A percentile compares a stretch with the other conserved stretches of the same genome.
Conservation (phyloP, 768 basidiomycete species). For the Phallus indusiatus region DNA sequence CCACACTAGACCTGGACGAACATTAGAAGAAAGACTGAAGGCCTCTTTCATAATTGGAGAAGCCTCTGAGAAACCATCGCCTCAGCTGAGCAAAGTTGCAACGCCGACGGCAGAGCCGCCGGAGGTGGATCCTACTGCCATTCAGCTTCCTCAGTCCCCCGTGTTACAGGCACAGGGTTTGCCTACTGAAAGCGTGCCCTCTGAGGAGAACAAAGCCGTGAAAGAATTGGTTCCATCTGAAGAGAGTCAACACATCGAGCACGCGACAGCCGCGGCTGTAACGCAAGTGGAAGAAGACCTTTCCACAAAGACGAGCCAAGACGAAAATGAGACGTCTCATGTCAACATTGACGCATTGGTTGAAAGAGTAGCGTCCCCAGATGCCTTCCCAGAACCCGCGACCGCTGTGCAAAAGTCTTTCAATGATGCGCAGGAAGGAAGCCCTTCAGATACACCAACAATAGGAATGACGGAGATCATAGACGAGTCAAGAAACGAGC, state of each 20-base stretch:
- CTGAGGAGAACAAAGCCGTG: not conserved
- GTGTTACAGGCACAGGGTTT: not conserved
- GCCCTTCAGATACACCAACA: not conserved
- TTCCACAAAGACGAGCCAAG: not conserved
- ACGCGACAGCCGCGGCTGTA: not conserved
- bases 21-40: conserved; percentile 67
- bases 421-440: not conserved
- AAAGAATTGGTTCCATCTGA: not conserved
- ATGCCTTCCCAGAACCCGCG: not conserved
- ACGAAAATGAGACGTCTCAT: not conserved
- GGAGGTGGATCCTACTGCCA: conserved; percentile 8
- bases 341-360: not conserved
- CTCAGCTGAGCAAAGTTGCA: conserved; percentile 16
- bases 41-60: conserved; percentile 56
- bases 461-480: not conserved
- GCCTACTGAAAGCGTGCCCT: not conserved
- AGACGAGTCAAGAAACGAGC: not conserved
- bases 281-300: not conserved
- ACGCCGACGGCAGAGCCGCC: not conserved
- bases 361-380: not conserved
- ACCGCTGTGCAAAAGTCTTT: not conserved
- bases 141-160: conserved; percentile 14
- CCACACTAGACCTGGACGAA: conserved; percentile 10
- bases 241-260: not conserved
- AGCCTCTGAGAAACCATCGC: conserved; percentile 34